Evolutionary conservation across 768 basidiomycete genomes (phyloP).

Genomic region (Boletus reticulatus): DNA sequence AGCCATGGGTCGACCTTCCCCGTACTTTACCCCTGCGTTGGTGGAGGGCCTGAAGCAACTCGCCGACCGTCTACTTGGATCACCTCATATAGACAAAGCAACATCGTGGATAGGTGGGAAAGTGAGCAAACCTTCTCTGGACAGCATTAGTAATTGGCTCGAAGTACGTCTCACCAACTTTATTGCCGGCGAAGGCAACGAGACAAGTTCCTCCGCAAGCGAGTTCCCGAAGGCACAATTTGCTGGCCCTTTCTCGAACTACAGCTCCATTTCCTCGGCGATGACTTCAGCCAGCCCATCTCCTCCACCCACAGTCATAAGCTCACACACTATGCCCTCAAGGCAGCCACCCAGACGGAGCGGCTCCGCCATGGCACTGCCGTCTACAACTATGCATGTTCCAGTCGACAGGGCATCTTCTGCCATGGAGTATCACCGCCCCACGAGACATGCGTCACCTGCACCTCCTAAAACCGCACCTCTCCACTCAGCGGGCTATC

Average conservation of each 20-base stretch:
- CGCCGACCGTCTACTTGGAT: slow-evolving; percentile 71
- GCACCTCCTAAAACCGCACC: slow-evolving; percentile 52
- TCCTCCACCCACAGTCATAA: slow-evolving; percentile 58
- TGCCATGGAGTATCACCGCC: slow-evolving; percentile 69
- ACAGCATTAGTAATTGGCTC: slow-evolving; percentile 88
- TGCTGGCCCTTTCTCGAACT: slow-evolving; percentile 88
- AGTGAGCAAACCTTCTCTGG: slow-evolving; percentile 86
- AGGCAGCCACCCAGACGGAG: slow-evolving; percentile 52
- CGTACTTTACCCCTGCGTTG: slow-evolving; percentile 64
- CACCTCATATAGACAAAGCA: slow-evolving; percentile 71
- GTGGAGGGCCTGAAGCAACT: slow-evolving; percentile 76
- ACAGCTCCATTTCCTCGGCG: slow-evolving; percentile 85
- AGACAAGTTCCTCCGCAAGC: slow-evolving; percentile 35
- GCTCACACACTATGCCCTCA: slow-evolving; percentile 33
- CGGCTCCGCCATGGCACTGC: slow-evolving; percentile 67
- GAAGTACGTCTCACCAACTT: slow-evolving; percentile 92
- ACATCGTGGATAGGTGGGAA: slow-evolving; percentile 88
- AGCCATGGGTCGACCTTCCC: slow-evolving; percentile 58
- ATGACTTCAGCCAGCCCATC: slow-evolving; percentile 75
- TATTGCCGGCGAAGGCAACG: slow-evolving; percentile 87
- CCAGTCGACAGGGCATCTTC: slow-evolving; percentile 74
- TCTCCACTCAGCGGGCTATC: slow-evolving; percentile 39
- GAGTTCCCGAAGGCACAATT: slow-evolving; percentile 37
- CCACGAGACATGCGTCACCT: slow-evolving; percentile 49
- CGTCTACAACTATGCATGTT: slow-evolving; percentile 44